phyloP scores from a whole-genome alignment of 108 stramenopile genomes.

The Asterionellopsis glacialis region DNA sequence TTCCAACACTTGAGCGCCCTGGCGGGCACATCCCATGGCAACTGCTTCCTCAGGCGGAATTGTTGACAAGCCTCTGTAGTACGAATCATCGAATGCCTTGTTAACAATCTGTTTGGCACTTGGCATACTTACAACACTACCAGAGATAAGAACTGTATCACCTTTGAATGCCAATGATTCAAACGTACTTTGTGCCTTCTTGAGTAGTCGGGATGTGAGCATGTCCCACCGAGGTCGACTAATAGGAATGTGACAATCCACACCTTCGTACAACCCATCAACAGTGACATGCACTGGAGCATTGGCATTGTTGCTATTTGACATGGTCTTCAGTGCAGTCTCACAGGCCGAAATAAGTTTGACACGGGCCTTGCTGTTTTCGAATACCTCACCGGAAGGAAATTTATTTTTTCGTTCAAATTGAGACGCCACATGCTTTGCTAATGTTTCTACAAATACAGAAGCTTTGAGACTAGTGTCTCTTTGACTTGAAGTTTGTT shows the following conservation, averaged over 20 bases:
- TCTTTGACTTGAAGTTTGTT: not conserved
- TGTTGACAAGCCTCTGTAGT: slow-evolving; percentile 26
- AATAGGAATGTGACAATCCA: slow-evolving; percentile 68
- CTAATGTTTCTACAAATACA: slow-evolving; percentile 24
- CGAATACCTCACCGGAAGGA: slow-evolving; percentile 44
- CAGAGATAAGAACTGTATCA: slow-evolving; percentile 59
- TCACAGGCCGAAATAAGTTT: slow-evolving; percentile 65
- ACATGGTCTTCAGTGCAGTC: slow-evolving; percentile 52
- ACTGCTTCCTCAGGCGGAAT: slow-evolving; percentile 68
- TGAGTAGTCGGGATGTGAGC: slow-evolving; percentile 44
- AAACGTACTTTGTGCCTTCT: slow-evolving; percentile 23
- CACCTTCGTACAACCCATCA: slow-evolving; percentile 77
- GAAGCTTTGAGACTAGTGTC: slow-evolving; percentile 9
- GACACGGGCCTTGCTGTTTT: slow-evolving; percentile 53
- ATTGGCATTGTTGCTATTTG: slow-evolving; percentile 33
- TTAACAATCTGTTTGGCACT: slow-evolving; percentile 33
- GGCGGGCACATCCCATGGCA: slow-evolving; percentile 70
- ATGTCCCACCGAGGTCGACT: slow-evolving; percentile 68
- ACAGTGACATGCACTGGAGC: slow-evolving; percentile 44
- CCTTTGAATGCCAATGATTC: not conserved
- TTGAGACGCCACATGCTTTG: slow-evolving; percentile 58
- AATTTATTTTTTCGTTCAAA: slow-evolving; percentile 67
- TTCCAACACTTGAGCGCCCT: slow-evolving; percentile 29
- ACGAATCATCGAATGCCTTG: slow-evolving; percentile 38
- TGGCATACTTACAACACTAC: slow-evolving; percentile 54